Evolutionary conservation across 805 yeast genomes (phyloP).

Genomic region (Wickerhamomyces rabaulensis): DNA sequence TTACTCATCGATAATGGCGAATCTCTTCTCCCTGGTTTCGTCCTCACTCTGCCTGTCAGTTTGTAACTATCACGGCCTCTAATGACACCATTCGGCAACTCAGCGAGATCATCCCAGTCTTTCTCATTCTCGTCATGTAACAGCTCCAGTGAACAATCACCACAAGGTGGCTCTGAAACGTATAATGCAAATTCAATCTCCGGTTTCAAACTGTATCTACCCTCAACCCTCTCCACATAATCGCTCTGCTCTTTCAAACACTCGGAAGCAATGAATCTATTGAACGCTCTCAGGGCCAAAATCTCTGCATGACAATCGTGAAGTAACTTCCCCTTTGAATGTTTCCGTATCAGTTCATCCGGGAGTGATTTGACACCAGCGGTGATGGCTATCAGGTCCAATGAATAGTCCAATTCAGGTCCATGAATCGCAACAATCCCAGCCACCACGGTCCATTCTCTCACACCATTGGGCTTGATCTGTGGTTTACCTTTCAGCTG

Average conservation of each 20-base stretch:
- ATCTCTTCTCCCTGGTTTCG: conserved; percentile 90
- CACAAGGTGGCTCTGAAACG: conserved; percentile 82
- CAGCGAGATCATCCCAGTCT: conserved; percentile 12
- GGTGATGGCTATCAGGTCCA: conserved; percentile 44
- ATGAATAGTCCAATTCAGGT: conserved; percentile 10
- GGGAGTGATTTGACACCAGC: conserved; percentile 87
- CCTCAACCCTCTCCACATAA: conserved; percentile 1
- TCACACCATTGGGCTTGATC: conserved; percentile 52
- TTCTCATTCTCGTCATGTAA: conserved; percentile 25
- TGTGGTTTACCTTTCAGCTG: conserved; percentile 51
- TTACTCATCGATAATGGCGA: conserved; percentile 69
- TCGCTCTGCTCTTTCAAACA: conserved; percentile 11
- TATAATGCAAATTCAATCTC: conserved; percentile 50
- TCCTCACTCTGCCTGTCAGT: conserved; percentile 63
- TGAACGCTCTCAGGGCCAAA: conserved; percentile 65
- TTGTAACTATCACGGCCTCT: conserved; percentile 65
- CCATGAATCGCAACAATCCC: conserved; percentile 49
- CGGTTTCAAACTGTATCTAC: conserved; percentile 27
- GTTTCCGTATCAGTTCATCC: conserved; percentile 34
- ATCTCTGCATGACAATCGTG: conserved; percentile 95
- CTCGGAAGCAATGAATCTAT: conserved; percentile 27
- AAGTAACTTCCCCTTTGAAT: conserved; percentile 53
- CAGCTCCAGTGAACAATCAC: conserved; percentile 71
- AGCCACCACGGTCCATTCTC: conserved; percentile 84
- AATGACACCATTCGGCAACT: conserved; percentile 21